Base-by-base conservation (phyloP, 2,329 filamentous ascomycete species). In the Xylariales sp. region DNA sequence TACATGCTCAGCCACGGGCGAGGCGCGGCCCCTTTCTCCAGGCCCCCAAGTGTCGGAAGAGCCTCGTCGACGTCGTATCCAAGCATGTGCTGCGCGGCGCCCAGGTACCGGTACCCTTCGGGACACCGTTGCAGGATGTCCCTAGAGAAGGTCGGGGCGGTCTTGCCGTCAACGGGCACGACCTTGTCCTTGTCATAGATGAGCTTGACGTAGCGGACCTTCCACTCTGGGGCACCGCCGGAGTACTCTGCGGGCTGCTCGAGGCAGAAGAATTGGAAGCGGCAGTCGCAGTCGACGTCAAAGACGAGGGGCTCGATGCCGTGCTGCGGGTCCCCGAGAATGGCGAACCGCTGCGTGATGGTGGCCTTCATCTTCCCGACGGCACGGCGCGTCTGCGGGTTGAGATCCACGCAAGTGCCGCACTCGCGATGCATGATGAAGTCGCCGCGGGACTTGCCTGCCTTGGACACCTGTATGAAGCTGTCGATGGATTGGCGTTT, bases 361-460 rank as follows among this genome's bases (percentile, higher is more conserved):
- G 84, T 86, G 8, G 83, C 83, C 79, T 85, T 85, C 83, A 85
- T 85, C 78, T 85, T 85, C 70, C 83, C 83, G 30, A 86, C 77
- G 60, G 83, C 84, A 32, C 83, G 82, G 58, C 71, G 70, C n/a
- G 71, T 78, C 14, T 71, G 65, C 8, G 75, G 75, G 73, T 79
- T 80, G 46, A 84, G 77, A 69, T 85, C 83, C 49, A 83, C 81
- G 9, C 81, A 73, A 0, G 82, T 85, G 48, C 83, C 83, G 75
- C 82, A 84, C 71, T 85, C 83, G 65, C 85, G 84, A 74, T 88
- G 86, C 84, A 86, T 85, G 77, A 87, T 87, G 77, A 86, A 87
- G 58, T 82, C 84, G 18, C 85, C 85, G 9, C 79, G 78, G 30
- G 81, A 78, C 75, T 86, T 86, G 64, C 85, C 85, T 8, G 78